Base-by-base conservation (phyloP, 2,329 filamentous ascomycete genomes). In the Exophiala lecanii-corni region DNA sequence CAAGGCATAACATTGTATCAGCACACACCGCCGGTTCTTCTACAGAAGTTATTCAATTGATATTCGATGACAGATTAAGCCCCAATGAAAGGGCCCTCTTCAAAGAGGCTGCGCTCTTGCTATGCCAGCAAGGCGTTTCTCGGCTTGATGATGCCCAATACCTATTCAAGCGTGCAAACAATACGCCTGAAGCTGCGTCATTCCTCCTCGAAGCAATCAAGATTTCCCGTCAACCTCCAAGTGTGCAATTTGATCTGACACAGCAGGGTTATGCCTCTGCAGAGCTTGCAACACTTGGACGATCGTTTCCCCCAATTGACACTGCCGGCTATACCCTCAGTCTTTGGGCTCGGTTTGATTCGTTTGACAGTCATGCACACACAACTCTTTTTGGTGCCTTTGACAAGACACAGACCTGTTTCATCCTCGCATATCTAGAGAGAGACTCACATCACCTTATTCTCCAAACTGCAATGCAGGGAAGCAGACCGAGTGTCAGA, bases 321-420 rank as follows among this genome's bases (percentile, higher is more conserved):
- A 78, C 82, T n/a, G 64, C 69, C 21, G 94, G 92, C 15, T 98
- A 97, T 66, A 94, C 89, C 1, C 84, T 98, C 48, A 79, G 86
- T 34, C 79, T 87, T 1, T 98, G 92, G 92, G 77, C 95, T 37
- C 81, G 85, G 15, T 79, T 98, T 47, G 89, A 97, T 62, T 73
- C 80, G 30, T 97, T 92, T 62, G 94, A 98, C 62, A 70, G 78
- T 4, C 78, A 79, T 34, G 82, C 85, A 12, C 92, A 98, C 62
- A 98, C 92, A 0, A 98, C 92, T 0, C 76, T 98, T 10, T 98
- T 98, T 62, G 92, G 92, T 18, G 87, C 92, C 6, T 97, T 94
- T 63, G 92, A 98, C 65, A 75, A 83, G 3, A 88, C 81, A 4
- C 91, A 97, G 63, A 88, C 86, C 4, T 98, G 92, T 64, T 98